Percentiles rank a stretch among this genome's conserved stretches.
phyloP scores from a whole-genome alignment of 2,329 filamentous ascomycete species.

The Ceratocystis destructans region DNA sequence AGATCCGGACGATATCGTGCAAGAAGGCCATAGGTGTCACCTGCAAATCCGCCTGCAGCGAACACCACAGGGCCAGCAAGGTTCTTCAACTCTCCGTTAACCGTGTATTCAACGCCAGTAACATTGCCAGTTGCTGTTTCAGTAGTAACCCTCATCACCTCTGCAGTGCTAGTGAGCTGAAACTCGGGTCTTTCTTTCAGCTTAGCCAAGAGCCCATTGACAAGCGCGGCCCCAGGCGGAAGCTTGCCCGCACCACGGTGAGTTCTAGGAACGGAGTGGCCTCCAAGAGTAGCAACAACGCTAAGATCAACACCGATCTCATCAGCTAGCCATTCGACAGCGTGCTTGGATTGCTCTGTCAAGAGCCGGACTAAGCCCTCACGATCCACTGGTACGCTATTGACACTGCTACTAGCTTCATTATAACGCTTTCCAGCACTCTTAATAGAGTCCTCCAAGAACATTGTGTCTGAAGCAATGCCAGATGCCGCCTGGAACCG shows the following conservation, averaged over 20 bases:
- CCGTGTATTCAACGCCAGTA: constrained; percentile 38
- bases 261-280: constrained; percentile 42
- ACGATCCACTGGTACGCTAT: constrained; percentile 23
- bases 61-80: constrained; percentile 44
- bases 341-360: constrained; percentile 34
- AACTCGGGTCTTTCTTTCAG: constrained; percentile 38
- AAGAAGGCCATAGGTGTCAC: constrained; percentile 44
- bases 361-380: constrained; percentile 36
- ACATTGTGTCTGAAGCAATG: constrained; percentile 27
- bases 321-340: constrained; percentile 43
- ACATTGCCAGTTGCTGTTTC: constrained; percentile 26
- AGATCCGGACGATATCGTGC: constrained; percentile 45
- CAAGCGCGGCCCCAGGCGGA: constrained; percentile 46
- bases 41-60: constrained; percentile 47
- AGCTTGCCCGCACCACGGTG: constrained; percentile 42
- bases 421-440: constrained; percentile 39
- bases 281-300: constrained; percentile 44
- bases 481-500: constrained; percentile 36
- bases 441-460: constrained; percentile 42
- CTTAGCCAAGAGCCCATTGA: constrained; percentile 38
- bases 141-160: constrained; percentile 38
- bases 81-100: constrained; percentile 26
- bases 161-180: constrained; percentile 36
- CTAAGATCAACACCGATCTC: constrained; percentile 45
- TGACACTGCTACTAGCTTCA: background rate